Base-by-base conservation (phyloP, 306 rosid species). In the Sechiopsis laciniata region DNA sequence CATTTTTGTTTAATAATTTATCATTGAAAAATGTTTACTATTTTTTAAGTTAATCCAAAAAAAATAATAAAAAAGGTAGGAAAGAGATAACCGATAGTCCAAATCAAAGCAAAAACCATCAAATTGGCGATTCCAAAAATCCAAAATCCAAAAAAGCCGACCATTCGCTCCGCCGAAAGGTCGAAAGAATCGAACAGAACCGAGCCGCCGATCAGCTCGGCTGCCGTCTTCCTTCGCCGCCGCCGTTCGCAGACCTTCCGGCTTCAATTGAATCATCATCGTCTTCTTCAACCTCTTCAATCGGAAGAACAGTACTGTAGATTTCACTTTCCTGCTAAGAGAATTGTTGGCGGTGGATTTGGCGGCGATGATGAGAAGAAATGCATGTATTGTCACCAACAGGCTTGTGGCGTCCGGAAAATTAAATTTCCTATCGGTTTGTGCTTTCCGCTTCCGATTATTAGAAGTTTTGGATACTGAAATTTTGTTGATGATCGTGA, bases 351-450 rank as follows among this genome's bases (percentile, higher is more conserved):
- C 24, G 55, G 11, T 66, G 53, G 55, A 13, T 19, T 20, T 76
- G 50, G 55, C 56, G 55, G 54, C 75, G 21, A 74, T 52, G 74
- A 78, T 78, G 86, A 76, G 76, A 73, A 77, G 84, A 20, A 22
- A 40, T 20, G 56, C 53, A 14, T 75, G 79, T 46, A 75, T 48
- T 29, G 40, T 74, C 20, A 20, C 79, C 71, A 20, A 46, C 20
- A 76, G 78, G 68, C 78, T 78, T 11, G 10, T 42, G 22, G 70
- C 76, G 35, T 78, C 82, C 72, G 81, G 50, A 35, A 73, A 63
- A 68, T 76, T 78, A 51, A 80, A 29, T 46, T 77, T 74, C 42
- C 66, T 60, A 55, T 61, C 22, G 87, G 93, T 90, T 57, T 0
- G 57, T 74, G 51, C 70, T 63, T 16, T n/a, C 24, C 3, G 58